Conservation (phyloP, 1,284 basidiomycete genomes). For the Exobasidium cylindrosporum region DNA sequence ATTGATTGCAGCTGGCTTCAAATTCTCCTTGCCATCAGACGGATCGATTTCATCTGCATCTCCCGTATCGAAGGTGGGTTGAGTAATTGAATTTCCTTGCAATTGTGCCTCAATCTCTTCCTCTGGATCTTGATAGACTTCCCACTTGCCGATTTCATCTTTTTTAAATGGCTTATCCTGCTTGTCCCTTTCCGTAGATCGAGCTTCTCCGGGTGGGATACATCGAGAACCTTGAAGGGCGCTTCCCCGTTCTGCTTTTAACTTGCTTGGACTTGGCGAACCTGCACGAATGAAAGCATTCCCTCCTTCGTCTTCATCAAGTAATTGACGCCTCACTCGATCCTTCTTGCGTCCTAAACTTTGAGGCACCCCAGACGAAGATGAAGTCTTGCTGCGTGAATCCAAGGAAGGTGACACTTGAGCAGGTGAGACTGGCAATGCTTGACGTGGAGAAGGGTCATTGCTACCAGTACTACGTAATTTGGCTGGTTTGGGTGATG, state of each 20-base stretch:
- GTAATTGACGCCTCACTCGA: background rate
- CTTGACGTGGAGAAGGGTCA: background rate
- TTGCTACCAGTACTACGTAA: too few species aligned
- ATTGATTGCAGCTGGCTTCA: constrained; percentile 1
- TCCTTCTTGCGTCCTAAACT: constrained; percentile 9
- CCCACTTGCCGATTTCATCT: background rate
- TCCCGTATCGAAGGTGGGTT: background rate
- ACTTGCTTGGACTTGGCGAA: constrained; percentile 8
- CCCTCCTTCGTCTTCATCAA: constrained; percentile 8
- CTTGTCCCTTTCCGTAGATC: background rate
- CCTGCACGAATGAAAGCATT: background rate
- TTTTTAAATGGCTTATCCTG: too few species aligned
- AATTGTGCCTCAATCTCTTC: background rate
- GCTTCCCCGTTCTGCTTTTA: background rate
- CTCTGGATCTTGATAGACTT: constrained; percentile 6
- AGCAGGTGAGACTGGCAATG: too few species aligned
- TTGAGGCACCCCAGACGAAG: constrained; percentile 3
- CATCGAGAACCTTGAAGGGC: background rate
- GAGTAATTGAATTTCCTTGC: too few species aligned
- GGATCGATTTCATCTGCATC: background rate
- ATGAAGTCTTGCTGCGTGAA: background rate
- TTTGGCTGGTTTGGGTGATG: background rate
- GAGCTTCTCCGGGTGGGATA: background rate
- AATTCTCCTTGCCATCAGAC: constrained; percentile 7
- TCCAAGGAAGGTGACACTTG: background rate